A percentile compares a stretch with the other conserved stretches of the same genome.
Evolutionary conservation across 331 rosid species (phyloP).

Genomic region (Malus hybrid): DNA sequence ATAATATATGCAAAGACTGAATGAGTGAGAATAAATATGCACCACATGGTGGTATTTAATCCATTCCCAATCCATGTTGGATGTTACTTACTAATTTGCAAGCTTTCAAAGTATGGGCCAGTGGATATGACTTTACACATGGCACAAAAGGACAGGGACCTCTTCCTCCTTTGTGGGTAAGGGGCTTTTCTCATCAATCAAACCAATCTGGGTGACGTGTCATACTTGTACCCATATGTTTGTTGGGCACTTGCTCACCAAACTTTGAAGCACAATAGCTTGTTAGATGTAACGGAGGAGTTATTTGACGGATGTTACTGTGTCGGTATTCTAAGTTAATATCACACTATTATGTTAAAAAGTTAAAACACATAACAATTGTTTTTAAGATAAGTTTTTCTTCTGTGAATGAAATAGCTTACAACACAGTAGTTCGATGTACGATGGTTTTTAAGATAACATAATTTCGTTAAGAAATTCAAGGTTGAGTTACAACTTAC

Average conservation of each 20-base stretch:
- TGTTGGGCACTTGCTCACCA: neutral
- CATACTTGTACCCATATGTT: slow-evolving; percentile 19
- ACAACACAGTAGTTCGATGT: neutral
- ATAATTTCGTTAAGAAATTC: neutral
- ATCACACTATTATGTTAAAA: too few relatives aligned
- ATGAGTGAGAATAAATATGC: slow-evolving; percentile 14
- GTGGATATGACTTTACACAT: slow-evolving; percentile 45
- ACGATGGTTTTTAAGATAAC: neutral
- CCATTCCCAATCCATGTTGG: slow-evolving; percentile 6
- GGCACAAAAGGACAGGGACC: slow-evolving; percentile 22
- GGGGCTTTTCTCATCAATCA: slow-evolving; percentile 18
- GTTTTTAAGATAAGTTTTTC: too few relatives aligned
- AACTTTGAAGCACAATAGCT: neutral
- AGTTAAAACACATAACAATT: too few relatives aligned
- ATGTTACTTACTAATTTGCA: neutral
- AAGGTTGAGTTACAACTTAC: neutral
- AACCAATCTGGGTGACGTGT: slow-evolving; percentile 26
- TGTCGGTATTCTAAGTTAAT: too few relatives aligned
- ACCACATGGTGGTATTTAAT: slow-evolving; percentile 36
- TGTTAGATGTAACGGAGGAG: too few relatives aligned
- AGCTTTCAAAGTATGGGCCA: slow-evolving; percentile 23
- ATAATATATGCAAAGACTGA: neutral
- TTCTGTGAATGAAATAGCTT: neutral
- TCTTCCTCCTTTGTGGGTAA: slow-evolving; percentile 6
- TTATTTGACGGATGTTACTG: too few relatives aligned